Percentiles rank a stretch among this genome's conserved stretches.
Evolutionary conservation across 805 yeast genomes (phyloP).

Genomic region (Candida arabinofermentans): DNA sequence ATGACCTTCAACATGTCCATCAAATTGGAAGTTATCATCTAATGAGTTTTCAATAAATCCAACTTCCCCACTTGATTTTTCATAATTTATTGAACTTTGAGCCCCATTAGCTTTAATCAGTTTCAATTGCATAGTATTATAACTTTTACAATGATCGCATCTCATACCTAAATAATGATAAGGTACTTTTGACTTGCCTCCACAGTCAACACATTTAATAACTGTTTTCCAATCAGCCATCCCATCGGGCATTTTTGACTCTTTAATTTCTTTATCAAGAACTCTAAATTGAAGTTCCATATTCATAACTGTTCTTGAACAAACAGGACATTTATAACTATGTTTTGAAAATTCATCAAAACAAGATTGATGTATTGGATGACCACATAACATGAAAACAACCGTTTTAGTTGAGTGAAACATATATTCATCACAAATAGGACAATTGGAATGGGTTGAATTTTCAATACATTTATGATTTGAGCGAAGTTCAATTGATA

Average conservation of each 20-base stretch:
- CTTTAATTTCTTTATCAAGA: constrained; percentile 74
- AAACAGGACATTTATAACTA: constrained; percentile 87
- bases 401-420: constrained; percentile 79
- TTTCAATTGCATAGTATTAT: constrained; percentile 74
- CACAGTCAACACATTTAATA: constrained; percentile 82
- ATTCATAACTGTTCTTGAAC: constrained; percentile 78
- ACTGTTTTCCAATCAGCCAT: constrained; percentile 71
- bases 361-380: constrained; percentile 85
- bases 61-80: not conserved
- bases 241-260: constrained; percentile 78
- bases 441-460: constrained; percentile 87
- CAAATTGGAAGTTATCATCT: constrained; percentile 32
- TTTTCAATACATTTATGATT: constrained; percentile 82
- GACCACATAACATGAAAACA: constrained; percentile 92
- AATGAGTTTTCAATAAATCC: constrained; percentile 24
- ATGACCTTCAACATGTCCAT: constrained; percentile 15
- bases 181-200: constrained; percentile 67
- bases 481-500: constrained; percentile 71
- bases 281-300: constrained; percentile 88
- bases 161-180: constrained; percentile 85
- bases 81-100: constrained; percentile 6
- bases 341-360: constrained; percentile 78
- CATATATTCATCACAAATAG: constrained; percentile 88
- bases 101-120: constrained; percentile 59
- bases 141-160: constrained; percentile 83